phyloP scores from a whole-genome alignment of 768 basidiomycete genomes.

The Rickenella mellea region DNA sequence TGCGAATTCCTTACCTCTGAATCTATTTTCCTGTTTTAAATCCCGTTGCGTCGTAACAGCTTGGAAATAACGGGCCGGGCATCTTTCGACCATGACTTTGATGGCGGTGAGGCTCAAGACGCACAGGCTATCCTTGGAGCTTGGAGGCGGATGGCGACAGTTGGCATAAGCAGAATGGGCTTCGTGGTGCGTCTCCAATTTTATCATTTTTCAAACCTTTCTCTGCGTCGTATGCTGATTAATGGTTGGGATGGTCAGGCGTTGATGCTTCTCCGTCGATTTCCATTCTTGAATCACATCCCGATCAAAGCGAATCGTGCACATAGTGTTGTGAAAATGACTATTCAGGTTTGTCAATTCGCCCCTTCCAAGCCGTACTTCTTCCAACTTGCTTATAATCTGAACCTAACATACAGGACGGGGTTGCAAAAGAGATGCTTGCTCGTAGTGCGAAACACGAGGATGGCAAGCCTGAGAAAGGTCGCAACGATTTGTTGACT shows the following conservation, averaged over 20 bases:
- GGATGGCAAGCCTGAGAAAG: no score
- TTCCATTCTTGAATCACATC: slow-evolving; percentile 16
- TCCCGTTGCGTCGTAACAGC: no score
- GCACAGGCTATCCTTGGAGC: slow-evolving; percentile 18
- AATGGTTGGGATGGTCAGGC: slow-evolving; percentile 5
- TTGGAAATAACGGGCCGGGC: slow-evolving; percentile 23
- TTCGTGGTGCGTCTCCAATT: no score
- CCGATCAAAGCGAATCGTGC: slow-evolving; percentile 13
- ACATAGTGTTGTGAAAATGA: slow-evolving; percentile 8
- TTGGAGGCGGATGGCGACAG: slow-evolving; percentile 18
- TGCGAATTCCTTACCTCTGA: not conserved
- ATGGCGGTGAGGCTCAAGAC: slow-evolving; percentile 19
- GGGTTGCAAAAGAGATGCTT: no score
- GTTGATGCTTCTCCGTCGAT: slow-evolving; percentile 17
- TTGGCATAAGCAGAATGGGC: no score
- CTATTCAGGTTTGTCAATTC: slow-evolving; percentile 7
- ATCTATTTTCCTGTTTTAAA: no score
- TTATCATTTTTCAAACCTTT: no score
- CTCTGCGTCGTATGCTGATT: slow-evolving; percentile 1
- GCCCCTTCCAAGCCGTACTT: no score
- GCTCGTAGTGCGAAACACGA: no score
- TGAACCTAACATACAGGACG: no score
- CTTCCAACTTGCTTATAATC: no score
- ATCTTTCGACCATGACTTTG: slow-evolving; percentile 32
- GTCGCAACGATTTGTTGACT: no score